phyloP scores from a whole-genome alignment of 148 eudicot species.

The Camellia sinensis region DNA sequence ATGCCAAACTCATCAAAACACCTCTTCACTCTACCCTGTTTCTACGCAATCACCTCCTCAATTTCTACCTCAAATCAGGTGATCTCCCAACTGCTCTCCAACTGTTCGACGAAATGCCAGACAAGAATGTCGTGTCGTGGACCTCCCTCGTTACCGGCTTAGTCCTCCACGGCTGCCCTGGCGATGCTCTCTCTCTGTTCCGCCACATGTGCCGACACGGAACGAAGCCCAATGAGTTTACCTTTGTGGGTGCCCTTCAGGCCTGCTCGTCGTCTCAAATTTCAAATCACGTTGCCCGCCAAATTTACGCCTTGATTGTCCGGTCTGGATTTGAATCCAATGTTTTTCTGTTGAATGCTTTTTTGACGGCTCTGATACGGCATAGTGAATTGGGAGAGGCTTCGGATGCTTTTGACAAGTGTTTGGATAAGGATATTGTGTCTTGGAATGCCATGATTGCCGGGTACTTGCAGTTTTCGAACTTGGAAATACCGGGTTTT shows the following conservation, averaged over 20 bases:
- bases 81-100: constrained; percentile 36
- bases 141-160: constrained; percentile 53
- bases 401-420: constrained; percentile 35
- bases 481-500: constrained; percentile 37
- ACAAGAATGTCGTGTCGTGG: constrained; percentile 61
- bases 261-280: constrained; percentile 41
- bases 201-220: constrained; percentile 38
- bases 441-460: constrained; percentile 69
- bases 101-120: constrained; percentile 70
- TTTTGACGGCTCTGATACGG: constrained; percentile 46
- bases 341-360: constrained; percentile 43
- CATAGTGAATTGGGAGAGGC: constrained; percentile 39
- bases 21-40: constrained; percentile 29
- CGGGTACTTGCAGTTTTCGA: constrained; percentile 43
- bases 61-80: constrained; percentile 40
- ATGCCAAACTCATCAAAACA: constrained; percentile 47
- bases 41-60: constrained; percentile 50
- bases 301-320: constrained; percentile 40
- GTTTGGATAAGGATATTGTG: constrained; percentile 42
- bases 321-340: constrained; percentile 50
- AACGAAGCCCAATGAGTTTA: constrained; percentile 50
- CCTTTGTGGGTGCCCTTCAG: constrained; percentile 48
- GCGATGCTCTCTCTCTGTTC: constrained; percentile 37
- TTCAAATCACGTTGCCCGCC: constrained; percentile 28
- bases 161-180: constrained; percentile 39